Evolutionary conservation across 2,329 filamentous ascomycete genomes (phyloP), one percentile per base, ranked within the genome.

Genomic region (Alternaria tenuissima): DNA sequence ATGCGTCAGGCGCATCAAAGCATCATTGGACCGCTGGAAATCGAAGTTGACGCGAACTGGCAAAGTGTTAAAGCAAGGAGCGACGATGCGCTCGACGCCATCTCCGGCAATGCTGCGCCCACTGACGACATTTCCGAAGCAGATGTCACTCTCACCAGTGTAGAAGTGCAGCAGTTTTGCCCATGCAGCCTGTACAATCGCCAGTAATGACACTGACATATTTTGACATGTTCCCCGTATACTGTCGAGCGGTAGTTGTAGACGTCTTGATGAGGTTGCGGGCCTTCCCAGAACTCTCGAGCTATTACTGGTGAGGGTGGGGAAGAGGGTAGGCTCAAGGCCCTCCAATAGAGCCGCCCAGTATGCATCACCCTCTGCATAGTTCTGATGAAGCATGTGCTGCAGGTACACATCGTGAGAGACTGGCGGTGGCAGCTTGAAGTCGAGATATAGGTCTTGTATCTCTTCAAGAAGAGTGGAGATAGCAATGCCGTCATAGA

Each of bases 61-160:
- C 12, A 97, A 79, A 0, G 94, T 96, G 73, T 97, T 97, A 82
- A 97, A 97, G 75, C 93, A 96, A 0, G 94, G 94, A 0, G 92
- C 93, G n/a, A 96, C 86, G 6, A 97, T 85, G 4, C 84, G 82
- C 38, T 94, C 88, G 11, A 94, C 81, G 0, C 85, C 86, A 6
- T 90, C 84, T 3, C 94, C 76, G 0, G 87, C 79, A 9, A 92
- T 74, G 0, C 88, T 89, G 7, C 94, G 88, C 1, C 94, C 93
- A 71, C 88, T 94, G 57, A 94, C 85, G 3, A 97, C 89, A 68
- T 92, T 95, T 0, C 94, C 94, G 71, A 97, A 97, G 75, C 92
- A 95, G 5, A 97, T 70, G 70, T 97, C 93, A 0, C 80, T 74
- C 5, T 81, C 80, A 1, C 82, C 75, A 2, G 88, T 83, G 3